Evolutionary conservation across 371 early-diverging fungal genomes (phyloP), one percentile per base, ranked within the genome.

Genomic region (Rhizopus microsporus): DNA sequence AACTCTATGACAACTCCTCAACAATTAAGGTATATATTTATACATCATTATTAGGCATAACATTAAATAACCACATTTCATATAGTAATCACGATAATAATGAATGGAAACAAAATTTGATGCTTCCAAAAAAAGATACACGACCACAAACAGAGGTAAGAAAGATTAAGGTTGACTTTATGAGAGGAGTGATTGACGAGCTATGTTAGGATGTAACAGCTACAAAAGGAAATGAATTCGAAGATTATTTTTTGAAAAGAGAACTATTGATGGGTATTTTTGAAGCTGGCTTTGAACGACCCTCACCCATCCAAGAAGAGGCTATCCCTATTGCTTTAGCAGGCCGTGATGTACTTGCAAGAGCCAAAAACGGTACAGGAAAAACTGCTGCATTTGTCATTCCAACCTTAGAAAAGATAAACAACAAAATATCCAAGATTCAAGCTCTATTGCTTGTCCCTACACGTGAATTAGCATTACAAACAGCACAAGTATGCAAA

Each of bases 301-400:
- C 99, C 15, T 94, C 96, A 37, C 98, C 99, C 49, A 98, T 99
- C 69, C 99, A 99, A 78, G 99, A 98, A 85, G 98, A 97, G 78
- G 85, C 98, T 17, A 98, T 99, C 61, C 99, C 98, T 13, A 93
- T 97, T 65, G 95, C 97, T 3, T 84, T 99, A 42, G 87, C 95
- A 15, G 98, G 97, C 5, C 81, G 95, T 59, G 97, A 99, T 75
- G 93, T 98, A 49, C 81, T 97, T 39, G 98, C 97, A 6, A 80
- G 97, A 60, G 95, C 98, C 47, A 99, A 98, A 78, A 98, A 97
- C 72, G 99, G 99, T 15, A 99, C 99, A 0, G 99, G 99, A 45
- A 99, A 99, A 73, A 98, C 99, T 0, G 98, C 95, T 15, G 97
- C 98, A 0, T 99, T 97, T 74, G 85, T 93, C 40, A 96, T 99